Percentiles rank a stretch among this genome's conserved stretches.
These are phyloP conservation scores for Trichoderma reesei DNA, from an alignment of 495 filamentous ascomycete species.

Conservation along the genomic window DNA sequence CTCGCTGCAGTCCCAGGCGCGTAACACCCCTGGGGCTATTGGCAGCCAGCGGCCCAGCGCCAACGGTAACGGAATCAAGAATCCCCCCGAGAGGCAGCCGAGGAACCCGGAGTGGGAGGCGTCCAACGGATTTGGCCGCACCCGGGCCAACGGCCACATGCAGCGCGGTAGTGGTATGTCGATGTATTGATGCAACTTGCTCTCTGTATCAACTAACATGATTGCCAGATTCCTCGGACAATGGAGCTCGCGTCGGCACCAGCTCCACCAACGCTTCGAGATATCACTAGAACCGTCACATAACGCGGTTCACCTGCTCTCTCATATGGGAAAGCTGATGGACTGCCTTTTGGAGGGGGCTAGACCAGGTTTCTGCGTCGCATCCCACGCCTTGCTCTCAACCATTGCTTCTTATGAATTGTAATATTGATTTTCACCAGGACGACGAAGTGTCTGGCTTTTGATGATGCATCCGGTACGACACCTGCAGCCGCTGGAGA, in stretches of 20 bases:
- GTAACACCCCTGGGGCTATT: constrained; percentile 56
- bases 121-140: constrained; percentile 56
- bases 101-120: constrained; percentile 69
- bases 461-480: not conserved
- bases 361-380: not conserved
- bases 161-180: constrained; percentile 63
- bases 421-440: not conserved
- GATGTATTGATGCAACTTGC: not conserved
- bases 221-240: constrained; percentile 25
- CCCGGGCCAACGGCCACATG: constrained; percentile 71
- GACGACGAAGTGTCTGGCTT: not conserved
- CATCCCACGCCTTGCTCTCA: constrained; percentile 3
- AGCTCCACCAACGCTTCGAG: constrained; percentile 11
- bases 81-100: constrained; percentile 72
- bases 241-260: constrained; percentile 9
- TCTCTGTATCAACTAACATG: constrained; percentile 12
- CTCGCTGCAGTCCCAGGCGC: constrained; percentile 28
- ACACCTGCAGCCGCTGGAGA: not conserved
- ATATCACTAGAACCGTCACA: constrained; percentile 9
- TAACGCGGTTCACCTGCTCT: not conserved
- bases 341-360: not conserved
- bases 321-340: not conserved
- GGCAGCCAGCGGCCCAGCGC: constrained; percentile 74
- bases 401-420: constrained; percentile 5
- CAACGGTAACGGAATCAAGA: constrained; percentile 52